Conservation (phyloP, 1,284 basidiomycete genomes). For the Boletellus deceptivus region DNA sequence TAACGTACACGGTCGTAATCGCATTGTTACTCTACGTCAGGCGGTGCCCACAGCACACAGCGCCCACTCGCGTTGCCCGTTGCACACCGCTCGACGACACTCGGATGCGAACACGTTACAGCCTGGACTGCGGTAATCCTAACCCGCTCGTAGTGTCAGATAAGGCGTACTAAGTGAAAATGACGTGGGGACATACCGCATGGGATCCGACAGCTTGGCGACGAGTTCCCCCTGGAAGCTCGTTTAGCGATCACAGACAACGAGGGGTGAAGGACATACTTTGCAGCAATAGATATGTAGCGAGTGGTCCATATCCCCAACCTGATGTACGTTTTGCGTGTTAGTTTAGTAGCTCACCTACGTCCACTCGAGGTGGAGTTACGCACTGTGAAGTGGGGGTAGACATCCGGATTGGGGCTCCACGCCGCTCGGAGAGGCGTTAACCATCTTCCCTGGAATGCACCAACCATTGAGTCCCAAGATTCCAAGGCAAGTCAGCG, state of each 20-base stretch:
- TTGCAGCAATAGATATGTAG: slow-evolving; percentile 71
- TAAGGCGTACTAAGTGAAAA: neutral
- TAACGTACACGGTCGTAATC: too few species aligned
- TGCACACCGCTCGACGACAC: slow-evolving; percentile 63
- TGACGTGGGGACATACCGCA: slow-evolving; percentile 42
- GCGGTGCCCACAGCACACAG: slow-evolving; percentile 75
- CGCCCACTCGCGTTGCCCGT: slow-evolving; percentile 76
- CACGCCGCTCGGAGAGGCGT: slow-evolving; percentile 73
- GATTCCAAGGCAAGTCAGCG: neutral
- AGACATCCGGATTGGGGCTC: slow-evolving; percentile 70
- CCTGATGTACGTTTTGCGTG: slow-evolving; percentile 36
- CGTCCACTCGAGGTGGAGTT: too few species aligned
- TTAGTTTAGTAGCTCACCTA: neutral
- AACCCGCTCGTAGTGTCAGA: slow-evolving; percentile 6
- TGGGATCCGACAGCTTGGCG: slow-evolving; percentile 55
- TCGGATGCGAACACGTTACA: slow-evolving; percentile 83
- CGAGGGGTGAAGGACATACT: slow-evolving; percentile 35
- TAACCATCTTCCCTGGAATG: slow-evolving; percentile 71
- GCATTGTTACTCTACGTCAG: slow-evolving; percentile 15
- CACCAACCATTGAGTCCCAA: neutral
- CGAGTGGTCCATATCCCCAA: slow-evolving; percentile 75
- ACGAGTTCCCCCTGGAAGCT: slow-evolving; percentile 59
- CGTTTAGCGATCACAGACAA: neutral
- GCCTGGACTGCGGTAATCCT: slow-evolving; percentile 79
- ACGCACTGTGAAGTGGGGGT: slow-evolving; percentile 76